Conservation (phyloP, 2,329 filamentous ascomycete genomes). For the Periglandula ipomoeae region DNA sequence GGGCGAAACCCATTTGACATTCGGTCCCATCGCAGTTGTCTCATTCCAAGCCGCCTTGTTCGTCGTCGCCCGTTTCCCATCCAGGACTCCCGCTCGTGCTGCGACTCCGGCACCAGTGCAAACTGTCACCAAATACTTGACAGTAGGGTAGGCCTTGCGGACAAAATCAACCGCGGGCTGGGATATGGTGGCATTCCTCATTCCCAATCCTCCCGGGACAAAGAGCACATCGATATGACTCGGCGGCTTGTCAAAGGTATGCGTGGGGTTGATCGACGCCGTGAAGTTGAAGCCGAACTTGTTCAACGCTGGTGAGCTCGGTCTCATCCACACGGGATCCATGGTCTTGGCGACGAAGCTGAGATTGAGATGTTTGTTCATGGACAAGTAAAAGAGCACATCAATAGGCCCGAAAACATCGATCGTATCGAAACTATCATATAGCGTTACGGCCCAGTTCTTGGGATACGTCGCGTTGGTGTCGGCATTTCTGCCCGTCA, state of each 20-base stretch:
- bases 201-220: slow-evolving; percentile 52
- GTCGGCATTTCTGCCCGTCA: neutral
- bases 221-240: slow-evolving; percentile 45
- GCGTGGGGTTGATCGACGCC: slow-evolving; percentile 28
- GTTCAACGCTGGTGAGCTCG: slow-evolving; percentile 11
- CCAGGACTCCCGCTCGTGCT: slow-evolving; percentile 48
- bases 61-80: slow-evolving; percentile 52
- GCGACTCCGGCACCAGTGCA: slow-evolving; percentile 54
- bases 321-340: slow-evolving; percentile 28
- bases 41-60: slow-evolving; percentile 50
- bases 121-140: slow-evolving; percentile 53
- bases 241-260: slow-evolving; percentile 42
- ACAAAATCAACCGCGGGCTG: slow-evolving; percentile 31
- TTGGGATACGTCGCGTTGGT: slow-evolving; percentile 1
- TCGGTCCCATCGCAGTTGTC: slow-evolving; percentile 33
- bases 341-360: slow-evolving; percentile 27
- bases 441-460: slow-evolving; percentile 6
- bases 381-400: slow-evolving; percentile 29
- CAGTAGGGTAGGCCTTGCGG: slow-evolving; percentile 28
- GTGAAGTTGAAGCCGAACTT: slow-evolving; percentile 19
- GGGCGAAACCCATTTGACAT: slow-evolving; percentile 47
- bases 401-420: slow-evolving; percentile 37
- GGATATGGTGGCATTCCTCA: slow-evolving; percentile 19
- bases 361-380: slow-evolving; percentile 24
- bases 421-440: slow-evolving; percentile 9